These are phyloP conservation scores for Diaporthe ilicicola DNA, from an alignment of 2,329 filamentous ascomycete species.

Conservation along the genomic window DNA sequence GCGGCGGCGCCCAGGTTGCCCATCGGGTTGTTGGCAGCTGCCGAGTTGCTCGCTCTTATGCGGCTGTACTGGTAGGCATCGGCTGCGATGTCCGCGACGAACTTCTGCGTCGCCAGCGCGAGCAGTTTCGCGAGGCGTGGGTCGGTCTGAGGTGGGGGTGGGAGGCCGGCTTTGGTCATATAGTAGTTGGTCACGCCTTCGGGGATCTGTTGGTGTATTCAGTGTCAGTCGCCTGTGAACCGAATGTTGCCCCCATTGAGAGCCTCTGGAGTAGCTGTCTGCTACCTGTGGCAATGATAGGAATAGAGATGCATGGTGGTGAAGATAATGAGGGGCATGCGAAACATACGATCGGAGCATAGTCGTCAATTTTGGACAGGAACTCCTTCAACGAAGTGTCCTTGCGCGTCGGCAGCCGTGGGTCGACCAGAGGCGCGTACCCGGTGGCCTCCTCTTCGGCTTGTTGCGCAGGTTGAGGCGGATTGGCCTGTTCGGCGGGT, in stretches of 20 bases:
- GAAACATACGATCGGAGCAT: constrained; percentile 87
- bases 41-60: constrained; percentile 90
- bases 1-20: constrained; percentile 81
- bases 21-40: constrained; percentile 89
- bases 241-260: not conserved
- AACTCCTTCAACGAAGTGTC: constrained; percentile 94
- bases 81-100: constrained; percentile 95
- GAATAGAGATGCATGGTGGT: not conserved
- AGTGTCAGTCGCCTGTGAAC: not conserved
- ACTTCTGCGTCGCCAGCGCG: constrained; percentile 97
- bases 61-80: constrained; percentile 98
- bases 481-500: constrained; percentile 34
- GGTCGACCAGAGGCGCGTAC: constrained; percentile 30
- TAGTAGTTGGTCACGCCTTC: constrained; percentile 99
- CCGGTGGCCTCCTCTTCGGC: constrained; percentile 21
- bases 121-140: constrained; percentile 90
- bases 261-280: not conserved
- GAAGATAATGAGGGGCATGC: not conserved
- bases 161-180: constrained; percentile 92
- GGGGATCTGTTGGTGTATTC: constrained; percentile 73
- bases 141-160: constrained; percentile 90
- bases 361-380: constrained; percentile 96
- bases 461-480: constrained; percentile 33
- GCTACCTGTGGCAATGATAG: not conserved
- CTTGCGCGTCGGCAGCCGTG: constrained; percentile 79